Evolutionary conservation across 345 rosid species (phyloP).

Genomic region (Eucalyptus marginata): DNA sequence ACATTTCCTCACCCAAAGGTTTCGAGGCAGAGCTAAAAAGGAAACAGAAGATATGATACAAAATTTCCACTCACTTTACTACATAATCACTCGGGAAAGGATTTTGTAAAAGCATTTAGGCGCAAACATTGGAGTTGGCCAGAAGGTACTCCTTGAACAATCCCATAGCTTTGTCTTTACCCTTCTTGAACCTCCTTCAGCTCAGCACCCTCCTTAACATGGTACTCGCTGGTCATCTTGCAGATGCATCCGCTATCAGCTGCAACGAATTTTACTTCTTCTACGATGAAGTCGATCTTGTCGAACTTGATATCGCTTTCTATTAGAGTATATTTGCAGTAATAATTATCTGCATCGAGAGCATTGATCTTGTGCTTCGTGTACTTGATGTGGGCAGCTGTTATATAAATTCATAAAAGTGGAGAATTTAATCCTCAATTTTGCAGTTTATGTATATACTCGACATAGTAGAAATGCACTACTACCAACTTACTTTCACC

Average conservation of each 20-base stretch:
- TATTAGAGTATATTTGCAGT: not conserved
- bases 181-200: not conserved
- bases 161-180: not conserved
- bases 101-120: not conserved
- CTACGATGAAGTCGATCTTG: not conserved
- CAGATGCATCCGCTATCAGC: not conserved
- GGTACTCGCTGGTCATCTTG: not conserved
- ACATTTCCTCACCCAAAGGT: too few relatives aligned
- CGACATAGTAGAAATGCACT: not conserved
- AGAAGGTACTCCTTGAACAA: not conserved
- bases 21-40: too few relatives aligned
- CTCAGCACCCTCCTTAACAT: not conserved
- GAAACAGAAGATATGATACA: too few relatives aligned
- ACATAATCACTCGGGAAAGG: too few relatives aligned
- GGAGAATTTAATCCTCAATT: not conserved
- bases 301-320: not conserved
- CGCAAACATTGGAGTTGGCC: not conserved
- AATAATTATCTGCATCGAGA: not conserved
- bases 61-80: too few relatives aligned
- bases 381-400: not conserved
- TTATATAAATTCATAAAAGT: not conserved
- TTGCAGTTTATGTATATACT: not conserved
- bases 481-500: not conserved
- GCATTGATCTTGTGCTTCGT: conserved; percentile 1
- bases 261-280: not conserved